Conservation (phyloP, 495 filamentous ascomycete genomes). For the Aspergillus wentii region DNA sequence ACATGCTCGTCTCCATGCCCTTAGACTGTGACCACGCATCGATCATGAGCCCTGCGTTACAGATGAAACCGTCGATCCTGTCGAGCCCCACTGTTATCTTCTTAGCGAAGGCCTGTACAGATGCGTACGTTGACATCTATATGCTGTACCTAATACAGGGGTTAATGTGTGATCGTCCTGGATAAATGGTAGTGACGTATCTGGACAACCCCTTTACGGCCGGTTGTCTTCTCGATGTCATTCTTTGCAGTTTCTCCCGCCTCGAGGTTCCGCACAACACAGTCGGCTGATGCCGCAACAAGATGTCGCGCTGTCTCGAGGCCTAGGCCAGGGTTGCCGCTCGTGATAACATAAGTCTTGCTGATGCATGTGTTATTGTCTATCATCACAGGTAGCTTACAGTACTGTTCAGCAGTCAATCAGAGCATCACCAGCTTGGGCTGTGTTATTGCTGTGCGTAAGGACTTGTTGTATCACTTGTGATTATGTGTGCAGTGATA, state of each 20-base stretch:
- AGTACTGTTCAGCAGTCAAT: background rate
- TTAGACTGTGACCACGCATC: slow-evolving; percentile 1
- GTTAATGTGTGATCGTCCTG: slow-evolving; percentile 1
- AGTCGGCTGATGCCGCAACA: slow-evolving; percentile 34
- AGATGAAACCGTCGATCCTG: slow-evolving; percentile 13
- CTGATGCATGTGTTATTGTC: slow-evolving; percentile 1
- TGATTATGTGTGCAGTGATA: background rate
- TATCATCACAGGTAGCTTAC: background rate
- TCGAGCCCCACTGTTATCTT: slow-evolving; percentile 7
- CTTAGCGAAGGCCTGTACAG: slow-evolving; percentile 18
- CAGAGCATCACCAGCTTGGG: background rate
- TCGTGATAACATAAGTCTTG: slow-evolving; percentile 24
- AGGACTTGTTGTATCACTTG: background rate
- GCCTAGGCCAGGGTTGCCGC: slow-evolving; percentile 26
- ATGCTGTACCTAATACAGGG: background rate
- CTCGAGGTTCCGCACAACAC: slow-evolving; percentile 41
- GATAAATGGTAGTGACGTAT: background rate
- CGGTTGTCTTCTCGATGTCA: slow-evolving; percentile 13
- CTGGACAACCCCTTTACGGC: slow-evolving; percentile 1
- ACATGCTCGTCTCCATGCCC: slow-evolving; percentile 4
- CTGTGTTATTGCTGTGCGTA: background rate
- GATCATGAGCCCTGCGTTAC: slow-evolving; percentile 11
- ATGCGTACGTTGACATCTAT: slow-evolving; percentile 25
- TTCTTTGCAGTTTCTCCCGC: slow-evolving; percentile 36
- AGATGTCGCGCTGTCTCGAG: slow-evolving; percentile 18